A percentile compares a stretch with the other conserved stretches of the same genome.
Evolutionary conservation across 148 eudicot species (phyloP).

Genomic region (Rheum nobile): DNA sequence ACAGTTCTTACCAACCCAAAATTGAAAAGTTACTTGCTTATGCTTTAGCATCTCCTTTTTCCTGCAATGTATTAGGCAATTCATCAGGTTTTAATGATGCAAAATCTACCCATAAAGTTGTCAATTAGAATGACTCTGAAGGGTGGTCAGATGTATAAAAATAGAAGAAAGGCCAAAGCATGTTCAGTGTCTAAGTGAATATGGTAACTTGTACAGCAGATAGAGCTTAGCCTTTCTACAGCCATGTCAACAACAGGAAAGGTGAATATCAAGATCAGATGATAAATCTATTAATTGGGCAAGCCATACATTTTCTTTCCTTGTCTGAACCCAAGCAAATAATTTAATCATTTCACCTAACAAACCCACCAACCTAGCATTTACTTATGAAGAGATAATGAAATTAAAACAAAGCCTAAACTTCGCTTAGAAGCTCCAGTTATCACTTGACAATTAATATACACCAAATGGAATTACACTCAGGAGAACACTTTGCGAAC

Average conservation of each 20-base stretch:
- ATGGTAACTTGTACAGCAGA: no score
- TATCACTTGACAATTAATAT: not conserved
- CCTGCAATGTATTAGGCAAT: slow-evolving; percentile 23
- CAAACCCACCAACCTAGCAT: not conserved
- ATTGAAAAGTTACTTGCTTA: slow-evolving; percentile 21
- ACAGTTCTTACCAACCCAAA: slow-evolving; percentile 9
- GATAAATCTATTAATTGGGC: not conserved
- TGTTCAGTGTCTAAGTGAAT: not conserved
- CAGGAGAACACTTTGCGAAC: not conserved
- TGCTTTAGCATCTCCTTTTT: slow-evolving; percentile 31
- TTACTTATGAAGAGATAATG: not conserved
- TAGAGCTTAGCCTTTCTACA: no score
- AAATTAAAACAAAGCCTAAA: not conserved
- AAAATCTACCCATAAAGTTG: not conserved
- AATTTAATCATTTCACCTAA: slow-evolving; percentile 2
- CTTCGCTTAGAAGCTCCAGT: not conserved
- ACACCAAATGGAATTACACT: not conserved
- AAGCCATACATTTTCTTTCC: not conserved
- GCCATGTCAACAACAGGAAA: not conserved
- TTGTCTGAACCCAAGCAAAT: not conserved
- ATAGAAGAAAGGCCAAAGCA: not conserved
- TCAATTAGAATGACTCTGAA: not conserved
- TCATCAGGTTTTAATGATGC: not conserved
- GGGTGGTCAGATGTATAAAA: not conserved
- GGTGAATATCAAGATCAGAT: not conserved